These are phyloP conservation scores for Picea abies DNA, from an alignment of 83 land plant species.

Conservation along the genomic window DNA sequence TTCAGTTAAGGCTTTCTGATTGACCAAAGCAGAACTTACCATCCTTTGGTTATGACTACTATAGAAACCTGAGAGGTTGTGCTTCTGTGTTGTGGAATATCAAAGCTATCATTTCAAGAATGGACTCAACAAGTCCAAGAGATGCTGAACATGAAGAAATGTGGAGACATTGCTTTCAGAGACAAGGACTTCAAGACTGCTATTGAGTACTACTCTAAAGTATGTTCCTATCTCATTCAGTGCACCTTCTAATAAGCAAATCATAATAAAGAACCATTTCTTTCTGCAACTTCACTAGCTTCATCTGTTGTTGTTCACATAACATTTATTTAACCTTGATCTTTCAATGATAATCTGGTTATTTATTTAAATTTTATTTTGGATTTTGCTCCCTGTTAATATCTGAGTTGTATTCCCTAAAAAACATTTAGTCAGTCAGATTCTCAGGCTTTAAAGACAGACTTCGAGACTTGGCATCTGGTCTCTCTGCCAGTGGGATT, in stretches of 20 bases:
- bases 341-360: neutral
- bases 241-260: neutral
- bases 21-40: neutral
- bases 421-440: too few species aligned
- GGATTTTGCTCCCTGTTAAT: neutral
- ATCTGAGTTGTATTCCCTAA: too few species aligned
- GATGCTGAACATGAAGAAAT: conserved; percentile 83
- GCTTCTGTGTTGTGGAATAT: conserved; percentile 6
- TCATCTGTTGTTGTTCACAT: neutral
- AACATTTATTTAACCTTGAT: neutral
- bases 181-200: conserved; percentile 91
- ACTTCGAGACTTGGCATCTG: too few species aligned
- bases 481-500: too few species aligned
- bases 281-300: too few species aligned
- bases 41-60: neutral
- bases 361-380: neutral
- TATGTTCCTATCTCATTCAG: conserved; percentile 14
- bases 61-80: neutral
- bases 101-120: conserved; percentile 94
- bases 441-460: too few species aligned
- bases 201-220: conserved; percentile 84
- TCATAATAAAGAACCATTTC: neutral
- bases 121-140: conserved; percentile 98
- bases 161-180: conserved; percentile 85
- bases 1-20: neutral